phyloP scores from a whole-genome alignment of 352 stramenopile species.

The Lagenidium giganteum region DNA sequence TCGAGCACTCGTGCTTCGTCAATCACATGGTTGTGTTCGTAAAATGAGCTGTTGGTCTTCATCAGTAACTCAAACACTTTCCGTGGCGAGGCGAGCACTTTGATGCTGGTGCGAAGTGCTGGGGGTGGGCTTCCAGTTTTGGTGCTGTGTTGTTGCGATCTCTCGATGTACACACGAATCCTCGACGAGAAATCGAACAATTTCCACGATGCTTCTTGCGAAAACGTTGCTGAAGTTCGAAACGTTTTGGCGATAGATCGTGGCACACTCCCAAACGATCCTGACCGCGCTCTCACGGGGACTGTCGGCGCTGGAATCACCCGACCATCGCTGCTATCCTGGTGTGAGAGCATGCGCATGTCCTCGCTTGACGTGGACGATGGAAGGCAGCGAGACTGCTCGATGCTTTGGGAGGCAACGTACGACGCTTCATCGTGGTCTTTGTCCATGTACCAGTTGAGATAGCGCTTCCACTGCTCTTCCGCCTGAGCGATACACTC shows the following conservation, averaged over 20 bases:
- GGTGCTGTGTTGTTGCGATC: conserved; percentile 32
- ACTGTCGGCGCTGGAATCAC: not conserved
- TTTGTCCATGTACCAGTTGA: conserved; percentile 85
- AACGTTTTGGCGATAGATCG: conserved; percentile 79
- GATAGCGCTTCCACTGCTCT: conserved; percentile 81
- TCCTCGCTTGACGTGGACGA: conserved; percentile 4
- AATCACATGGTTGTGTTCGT: conserved; percentile 74
- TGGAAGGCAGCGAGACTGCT: not conserved
- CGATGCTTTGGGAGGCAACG: not conserved
- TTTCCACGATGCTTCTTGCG: conserved; percentile 68
- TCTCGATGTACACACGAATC: conserved; percentile 65
- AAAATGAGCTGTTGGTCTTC: conserved; percentile 67
- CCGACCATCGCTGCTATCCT: too few species aligned
- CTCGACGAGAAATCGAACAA: conserved; percentile 72
- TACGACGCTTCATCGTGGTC: conserved; percentile 30
- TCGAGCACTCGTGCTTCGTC: conserved; percentile 53
- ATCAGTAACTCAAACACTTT: conserved; percentile 79
- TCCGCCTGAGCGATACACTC: conserved; percentile 82
- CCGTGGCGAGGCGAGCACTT: conserved; percentile 54
- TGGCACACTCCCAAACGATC: conserved; percentile 68
- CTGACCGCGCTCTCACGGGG: conserved; percentile 23
- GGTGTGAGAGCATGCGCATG: conserved; percentile 5
- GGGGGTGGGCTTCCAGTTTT: conserved; percentile 31
- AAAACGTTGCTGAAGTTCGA: conserved; percentile 71
- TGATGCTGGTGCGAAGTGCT: conserved; percentile 66